These are phyloP conservation scores for Boletus patriciae DNA, from an alignment of 768 basidiomycete species.

Conservation along the genomic window DNA sequence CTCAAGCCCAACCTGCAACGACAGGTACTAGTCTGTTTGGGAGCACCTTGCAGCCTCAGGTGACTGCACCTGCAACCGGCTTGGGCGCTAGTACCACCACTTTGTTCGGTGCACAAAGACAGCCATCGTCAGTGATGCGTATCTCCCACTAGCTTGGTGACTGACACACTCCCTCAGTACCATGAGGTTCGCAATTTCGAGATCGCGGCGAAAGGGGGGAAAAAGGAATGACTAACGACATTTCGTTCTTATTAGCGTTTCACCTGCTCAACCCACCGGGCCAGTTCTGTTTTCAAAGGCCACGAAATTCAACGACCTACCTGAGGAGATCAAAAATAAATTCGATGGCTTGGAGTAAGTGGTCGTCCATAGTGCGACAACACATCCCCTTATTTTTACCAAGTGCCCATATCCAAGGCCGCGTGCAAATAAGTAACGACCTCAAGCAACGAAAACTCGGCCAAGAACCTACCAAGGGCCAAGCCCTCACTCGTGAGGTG, in stretches of 20 bases:
- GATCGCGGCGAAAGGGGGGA: background rate
- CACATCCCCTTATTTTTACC: slow-evolving; percentile 11
- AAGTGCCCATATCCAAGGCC: slow-evolving; percentile 72
- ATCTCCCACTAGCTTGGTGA: background rate
- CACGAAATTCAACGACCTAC: slow-evolving; percentile 82
- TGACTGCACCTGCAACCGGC: background rate
- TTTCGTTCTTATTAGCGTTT: slow-evolving; percentile 19
- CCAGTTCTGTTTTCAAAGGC: slow-evolving; percentile 41
- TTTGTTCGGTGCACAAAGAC: slow-evolving; percentile 34
- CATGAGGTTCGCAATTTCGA: slow-evolving; percentile 27
- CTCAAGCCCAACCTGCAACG: slow-evolving; percentile 13
- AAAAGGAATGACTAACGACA: background rate
- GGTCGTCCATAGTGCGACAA: background rate
- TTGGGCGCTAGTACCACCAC: slow-evolving; percentile 7
- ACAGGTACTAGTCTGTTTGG: slow-evolving; percentile 29
- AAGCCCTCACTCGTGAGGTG: slow-evolving; percentile 62
- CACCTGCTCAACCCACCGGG: slow-evolving; percentile 30
- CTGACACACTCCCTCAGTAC: slow-evolving; percentile 7
- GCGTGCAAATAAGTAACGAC: slow-evolving; percentile 78
- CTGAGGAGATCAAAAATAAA: slow-evolving; percentile 61
- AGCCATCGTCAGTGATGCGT: slow-evolving; percentile 28
- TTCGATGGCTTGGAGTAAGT: slow-evolving; percentile 76
- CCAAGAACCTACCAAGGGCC: slow-evolving; percentile 70
- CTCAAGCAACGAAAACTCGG: slow-evolving; percentile 74
- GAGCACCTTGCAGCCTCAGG: background rate